Evolutionary conservation across 23 red algal species (phyloP).

Genomic region (Agarophyton chilense): DNA sequence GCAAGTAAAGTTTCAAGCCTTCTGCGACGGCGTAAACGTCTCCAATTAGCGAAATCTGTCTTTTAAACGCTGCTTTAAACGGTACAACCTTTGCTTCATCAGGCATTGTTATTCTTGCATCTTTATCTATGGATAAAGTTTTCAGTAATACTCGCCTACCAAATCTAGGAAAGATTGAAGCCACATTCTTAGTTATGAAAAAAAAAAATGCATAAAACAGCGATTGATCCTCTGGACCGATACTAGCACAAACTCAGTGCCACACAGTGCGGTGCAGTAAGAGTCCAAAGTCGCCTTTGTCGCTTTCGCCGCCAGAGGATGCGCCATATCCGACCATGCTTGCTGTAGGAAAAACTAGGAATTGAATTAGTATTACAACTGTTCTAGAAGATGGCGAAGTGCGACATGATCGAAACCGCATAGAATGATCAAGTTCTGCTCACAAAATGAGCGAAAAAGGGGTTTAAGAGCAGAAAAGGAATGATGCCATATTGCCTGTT

Average conservation of each 20-base stretch:
- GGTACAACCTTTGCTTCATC: not conserved
- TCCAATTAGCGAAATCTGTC: not conserved
- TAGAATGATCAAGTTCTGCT: no score
- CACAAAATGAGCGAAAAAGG: no score
- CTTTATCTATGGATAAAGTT: not conserved
- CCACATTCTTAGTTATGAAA: not conserved
- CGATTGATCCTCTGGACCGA: not conserved
- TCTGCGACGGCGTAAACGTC: not conserved
- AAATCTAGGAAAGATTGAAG: not conserved
- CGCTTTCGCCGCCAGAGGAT: no score
- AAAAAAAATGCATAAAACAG: constrained; percentile 4
- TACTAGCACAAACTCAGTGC: not conserved
- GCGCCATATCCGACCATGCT: no score
- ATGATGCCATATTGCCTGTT: no score
- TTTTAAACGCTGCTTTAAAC: not conserved
- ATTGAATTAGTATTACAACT: no score
- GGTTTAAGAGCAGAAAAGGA: no score
- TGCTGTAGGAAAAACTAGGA: no score
- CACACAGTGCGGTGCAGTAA: not conserved
- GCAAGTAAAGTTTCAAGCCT: constrained; percentile 20
- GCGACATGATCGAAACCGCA: no score
- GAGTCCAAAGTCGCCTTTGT: not conserved
- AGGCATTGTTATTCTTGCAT: constrained; percentile 9
- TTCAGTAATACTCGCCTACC: not conserved
- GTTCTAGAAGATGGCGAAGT: no score